A percentile compares a stretch with the other conserved stretches of the same genome.
Evolutionary conservation across 1,284 basidiomycete genomes (phyloP).

Genomic region (Grifola frondosa): DNA sequence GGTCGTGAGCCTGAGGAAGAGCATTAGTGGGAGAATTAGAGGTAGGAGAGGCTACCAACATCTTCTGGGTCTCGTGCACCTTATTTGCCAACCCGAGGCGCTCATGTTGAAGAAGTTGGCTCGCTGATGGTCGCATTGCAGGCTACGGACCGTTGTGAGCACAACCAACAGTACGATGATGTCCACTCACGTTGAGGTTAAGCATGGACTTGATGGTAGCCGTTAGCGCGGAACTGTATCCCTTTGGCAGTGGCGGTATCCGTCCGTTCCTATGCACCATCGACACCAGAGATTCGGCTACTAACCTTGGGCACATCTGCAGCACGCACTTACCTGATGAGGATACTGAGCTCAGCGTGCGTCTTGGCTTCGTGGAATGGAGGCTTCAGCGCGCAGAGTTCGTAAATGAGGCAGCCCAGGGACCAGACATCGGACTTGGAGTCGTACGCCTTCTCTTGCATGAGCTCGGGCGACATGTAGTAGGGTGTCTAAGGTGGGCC

Average conservation of each 20-base stretch:
- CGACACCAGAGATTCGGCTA: background rate
- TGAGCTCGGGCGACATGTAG: constrained; percentile 98
- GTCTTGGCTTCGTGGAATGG: constrained; percentile 91
- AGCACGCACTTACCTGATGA: constrained; percentile 59
- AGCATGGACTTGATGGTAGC: constrained; percentile 86
- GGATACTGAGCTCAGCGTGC: constrained; percentile 78
- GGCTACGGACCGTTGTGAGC: constrained; percentile 46
- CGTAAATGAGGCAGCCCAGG: constrained; percentile 93
- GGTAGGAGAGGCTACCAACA: constrained; percentile 46
- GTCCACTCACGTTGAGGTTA: constrained; percentile 69
- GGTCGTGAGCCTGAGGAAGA: constrained; percentile 47
- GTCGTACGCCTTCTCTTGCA: constrained; percentile 95
- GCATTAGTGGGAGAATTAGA: background rate
- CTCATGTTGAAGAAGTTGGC: constrained; percentile 76
- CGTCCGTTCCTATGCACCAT: constrained; percentile 70
- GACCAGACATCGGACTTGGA: constrained; percentile 99
- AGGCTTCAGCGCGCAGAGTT: constrained; percentile 89
- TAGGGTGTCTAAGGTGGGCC: constrained; percentile 78
- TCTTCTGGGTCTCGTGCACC: constrained; percentile 74
- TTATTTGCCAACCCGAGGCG: constrained; percentile 72
- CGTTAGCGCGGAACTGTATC: constrained; percentile 73
- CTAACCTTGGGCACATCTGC: background rate
- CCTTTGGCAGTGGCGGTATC: constrained; percentile 82
- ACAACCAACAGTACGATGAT: background rate
- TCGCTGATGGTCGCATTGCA: constrained; percentile 79